Evolutionary conservation across 2,329 filamentous ascomycete species (phyloP).

Genomic region (Beauveria scarabaeidicola): DNA sequence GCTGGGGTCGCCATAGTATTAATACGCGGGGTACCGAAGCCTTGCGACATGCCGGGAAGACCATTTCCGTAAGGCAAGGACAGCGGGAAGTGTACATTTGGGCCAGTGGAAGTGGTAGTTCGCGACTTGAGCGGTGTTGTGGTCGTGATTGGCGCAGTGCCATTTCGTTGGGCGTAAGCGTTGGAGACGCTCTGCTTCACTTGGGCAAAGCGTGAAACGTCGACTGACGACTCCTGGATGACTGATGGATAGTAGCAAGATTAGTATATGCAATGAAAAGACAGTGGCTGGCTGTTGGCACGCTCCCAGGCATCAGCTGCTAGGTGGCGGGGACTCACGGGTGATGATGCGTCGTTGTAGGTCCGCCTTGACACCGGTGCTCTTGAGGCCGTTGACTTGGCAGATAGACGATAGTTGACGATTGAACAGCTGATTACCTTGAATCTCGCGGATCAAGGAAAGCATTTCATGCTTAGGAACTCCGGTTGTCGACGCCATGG

Average conservation of each 20-base stretch:
- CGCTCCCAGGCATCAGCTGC: background rate
- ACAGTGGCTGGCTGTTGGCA: background rate
- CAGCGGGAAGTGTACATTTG: slow-evolving; percentile 9
- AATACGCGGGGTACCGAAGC: slow-evolving; percentile 12
- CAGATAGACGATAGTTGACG: slow-evolving; percentile 69
- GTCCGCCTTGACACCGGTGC: slow-evolving; percentile 76
- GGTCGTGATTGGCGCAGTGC: slow-evolving; percentile 17
- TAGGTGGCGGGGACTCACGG: slow-evolving; percentile 48
- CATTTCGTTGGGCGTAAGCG: slow-evolving; percentile 22
- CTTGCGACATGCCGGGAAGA: background rate
- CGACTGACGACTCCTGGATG: slow-evolving; percentile 32
- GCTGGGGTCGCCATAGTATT: slow-evolving; percentile 11
- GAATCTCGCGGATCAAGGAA: slow-evolving; percentile 35
- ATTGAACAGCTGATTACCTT: slow-evolving; percentile 40
- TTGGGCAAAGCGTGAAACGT: slow-evolving; percentile 34
- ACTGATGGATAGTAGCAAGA: slow-evolving; percentile 21
- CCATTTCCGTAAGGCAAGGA: slow-evolving; percentile 4
- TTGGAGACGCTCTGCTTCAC: slow-evolving; percentile 35
- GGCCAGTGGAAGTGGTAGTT: slow-evolving; percentile 10
- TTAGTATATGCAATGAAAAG: background rate
- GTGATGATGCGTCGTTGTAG: slow-evolving; percentile 70
- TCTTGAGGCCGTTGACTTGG: slow-evolving; percentile 61
- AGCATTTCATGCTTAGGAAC: slow-evolving; percentile 35
- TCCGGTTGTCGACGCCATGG: slow-evolving; percentile 19
- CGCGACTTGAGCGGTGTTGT: slow-evolving; percentile 14